phyloP scores from a whole-genome alignment of 2,329 filamentous ascomycete species.

The Phialocephala sp. region DNA sequence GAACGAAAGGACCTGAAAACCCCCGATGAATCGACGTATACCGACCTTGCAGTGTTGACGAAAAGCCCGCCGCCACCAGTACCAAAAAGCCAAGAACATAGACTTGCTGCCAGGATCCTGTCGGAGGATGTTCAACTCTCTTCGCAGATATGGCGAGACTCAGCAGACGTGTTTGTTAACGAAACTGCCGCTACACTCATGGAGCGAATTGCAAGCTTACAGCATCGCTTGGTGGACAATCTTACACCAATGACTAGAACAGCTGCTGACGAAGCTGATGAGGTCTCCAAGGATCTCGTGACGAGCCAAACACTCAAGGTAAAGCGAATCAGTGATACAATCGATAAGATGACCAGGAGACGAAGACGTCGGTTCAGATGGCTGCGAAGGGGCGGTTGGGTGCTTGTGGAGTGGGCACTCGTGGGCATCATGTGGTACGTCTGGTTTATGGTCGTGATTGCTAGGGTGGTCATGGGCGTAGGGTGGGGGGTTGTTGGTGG shows the following conservation, averaged over 20 bases:
- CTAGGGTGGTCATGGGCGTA: slow-evolving; percentile 68
- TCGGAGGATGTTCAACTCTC: slow-evolving; percentile 53
- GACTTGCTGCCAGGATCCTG: slow-evolving; percentile 58
- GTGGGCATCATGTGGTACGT: slow-evolving; percentile 93
- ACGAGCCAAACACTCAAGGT: slow-evolving; percentile 79
- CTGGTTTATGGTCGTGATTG: slow-evolving; percentile 85
- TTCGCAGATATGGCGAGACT: slow-evolving; percentile 55
- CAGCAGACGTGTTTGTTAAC: slow-evolving; percentile 63
- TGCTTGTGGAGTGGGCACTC: slow-evolving; percentile 84
- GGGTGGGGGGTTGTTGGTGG: slow-evolving; percentile 63
- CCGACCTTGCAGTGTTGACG: slow-evolving; percentile 35
- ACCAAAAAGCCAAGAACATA: slow-evolving; percentile 44
- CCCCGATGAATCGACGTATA: slow-evolving; percentile 28
- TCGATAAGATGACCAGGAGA: slow-evolving; percentile 76
- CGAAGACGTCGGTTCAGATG: slow-evolving; percentile 73
- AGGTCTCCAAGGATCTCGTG: slow-evolving; percentile 76
- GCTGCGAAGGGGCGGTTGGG: slow-evolving; percentile 77
- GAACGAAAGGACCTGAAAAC: slow-evolving; percentile 37
- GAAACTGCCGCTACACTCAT: slow-evolving; percentile 60
- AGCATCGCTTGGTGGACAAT: slow-evolving; percentile 47
- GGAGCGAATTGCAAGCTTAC: slow-evolving; percentile 48
- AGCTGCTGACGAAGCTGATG: slow-evolving; percentile 80
- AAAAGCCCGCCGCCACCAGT: slow-evolving; percentile 28
- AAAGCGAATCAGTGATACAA: slow-evolving; percentile 79
- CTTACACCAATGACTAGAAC: slow-evolving; percentile 66